Base-by-base conservation (phyloP, 78 protist species). In the Monocercomonoides exilis region DNA sequence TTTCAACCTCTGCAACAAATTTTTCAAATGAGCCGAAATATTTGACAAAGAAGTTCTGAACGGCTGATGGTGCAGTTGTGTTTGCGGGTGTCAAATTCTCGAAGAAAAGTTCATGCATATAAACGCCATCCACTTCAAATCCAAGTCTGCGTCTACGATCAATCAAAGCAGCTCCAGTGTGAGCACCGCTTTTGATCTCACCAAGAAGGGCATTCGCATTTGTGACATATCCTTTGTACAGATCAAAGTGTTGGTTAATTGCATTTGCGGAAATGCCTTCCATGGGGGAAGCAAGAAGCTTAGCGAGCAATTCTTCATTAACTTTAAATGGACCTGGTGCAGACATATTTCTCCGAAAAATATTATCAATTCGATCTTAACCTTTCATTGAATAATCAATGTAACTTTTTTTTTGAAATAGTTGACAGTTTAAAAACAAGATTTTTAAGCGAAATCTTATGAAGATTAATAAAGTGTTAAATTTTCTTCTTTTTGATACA, bases 51-150 rank as follows among this genome's bases (percentile, higher is more conserved):
- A 36, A 2, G 1, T 77, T 3, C 41, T 6, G 3, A 11, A 87
- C 46, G 11, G 1, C n/a, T n/a, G 44, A 2, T 1, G 43, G 2
- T 1, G 81, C 38, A 2, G 4, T 45, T n/a, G 84, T 2, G 43
- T 42, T 45, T 4, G 34, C n/a, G 43, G 87, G 44, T 34, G 77
- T 87, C 43, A 87, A 3, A 3, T 80, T 80, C 11, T 29, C 1
- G 45, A 87, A 87, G 46, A 41, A 87, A 11, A 87, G 44, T 5
- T 87, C 89, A 77, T 87, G 89, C 21, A 87, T 81, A 3, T 5
- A 32, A 5, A 87, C 81, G 3, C 89, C 89, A 43, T 45, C 2
- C 87, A 87, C 4, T 46, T 87, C 89, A 80, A 87, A 87, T 33
- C 33, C 6, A 35, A 87, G 87, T 11, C 70, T 54, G 38, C 38